A percentile compares a stretch with the other conserved stretches of the same genome.
Evolutionary conservation across 371 early-diverging fungal genomes (phyloP).

Genomic region (Mortierella sp.): DNA sequence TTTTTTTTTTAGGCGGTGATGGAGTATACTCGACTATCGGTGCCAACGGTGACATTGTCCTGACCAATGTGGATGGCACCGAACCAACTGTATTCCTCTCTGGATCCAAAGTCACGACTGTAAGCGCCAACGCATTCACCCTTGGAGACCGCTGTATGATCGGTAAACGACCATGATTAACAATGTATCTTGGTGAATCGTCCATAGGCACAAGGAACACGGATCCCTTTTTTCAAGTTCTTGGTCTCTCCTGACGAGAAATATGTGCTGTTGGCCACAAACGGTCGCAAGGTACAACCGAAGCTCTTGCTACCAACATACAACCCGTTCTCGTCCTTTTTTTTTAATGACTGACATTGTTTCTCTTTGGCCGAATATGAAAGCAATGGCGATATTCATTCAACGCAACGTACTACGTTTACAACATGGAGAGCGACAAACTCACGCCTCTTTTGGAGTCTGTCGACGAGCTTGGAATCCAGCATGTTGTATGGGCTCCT

Average conservation of each 20-base stretch:
- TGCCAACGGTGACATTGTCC: constrained; percentile 59
- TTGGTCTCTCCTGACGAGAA: constrained; percentile 81
- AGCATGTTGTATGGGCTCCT: constrained; percentile 84
- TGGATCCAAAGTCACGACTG: constrained; percentile 41
- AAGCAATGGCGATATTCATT: constrained; percentile 89
- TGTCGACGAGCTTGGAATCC: constrained; percentile 56
- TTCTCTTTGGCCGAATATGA: not conserved
- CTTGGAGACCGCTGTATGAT: not conserved
- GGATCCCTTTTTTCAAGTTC: constrained; percentile 56
- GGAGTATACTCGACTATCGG: constrained; percentile 58
- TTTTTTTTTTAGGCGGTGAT: constrained; percentile 62
- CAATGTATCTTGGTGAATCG: not conserved
- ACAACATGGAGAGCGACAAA: constrained; percentile 64
- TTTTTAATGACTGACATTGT: not conserved
- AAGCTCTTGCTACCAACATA: not conserved
- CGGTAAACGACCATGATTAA: not conserved
- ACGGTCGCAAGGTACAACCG: constrained; percentile 65
- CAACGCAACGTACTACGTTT: constrained; percentile 82
- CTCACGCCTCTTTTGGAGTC: constrained; percentile 68
- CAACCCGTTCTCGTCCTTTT: not conserved
- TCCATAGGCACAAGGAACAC: constrained; percentile 23
- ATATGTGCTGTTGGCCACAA: constrained; percentile 76
- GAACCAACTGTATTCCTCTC: constrained; percentile 31
- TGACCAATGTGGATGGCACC: constrained; percentile 31
- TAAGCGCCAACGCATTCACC: not conserved